These are phyloP conservation scores for Beauveria caledonica DNA, from an alignment of 2,329 filamentous ascomycete genomes.

Conservation along the genomic window DNA sequence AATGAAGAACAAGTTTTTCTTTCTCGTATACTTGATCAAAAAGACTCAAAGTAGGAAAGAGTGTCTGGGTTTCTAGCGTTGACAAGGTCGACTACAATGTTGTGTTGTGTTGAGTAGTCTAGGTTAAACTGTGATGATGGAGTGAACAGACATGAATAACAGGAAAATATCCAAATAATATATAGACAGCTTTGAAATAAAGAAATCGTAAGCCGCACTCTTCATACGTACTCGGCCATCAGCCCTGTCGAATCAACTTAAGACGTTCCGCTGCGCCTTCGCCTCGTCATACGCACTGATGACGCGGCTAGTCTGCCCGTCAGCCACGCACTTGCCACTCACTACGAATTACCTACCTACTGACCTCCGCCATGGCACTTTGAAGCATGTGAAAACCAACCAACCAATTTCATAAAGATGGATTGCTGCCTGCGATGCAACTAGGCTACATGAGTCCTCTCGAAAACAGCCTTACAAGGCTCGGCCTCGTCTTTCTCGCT, in stretches of 20 bases:
- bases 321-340: not conserved
- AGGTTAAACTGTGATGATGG: not conserved
- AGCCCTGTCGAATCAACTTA: not conserved
- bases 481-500: slow-evolving; percentile 4
- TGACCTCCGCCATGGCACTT: not conserved
- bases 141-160: not conserved
- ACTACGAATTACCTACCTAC: no score
- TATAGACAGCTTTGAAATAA: not conserved
- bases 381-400: not conserved
- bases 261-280: not conserved
- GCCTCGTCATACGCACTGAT: slow-evolving; percentile 5
- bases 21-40: not conserved
- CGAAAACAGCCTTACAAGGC: slow-evolving; percentile 6
- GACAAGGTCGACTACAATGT: not conserved
- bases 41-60: not conserved
- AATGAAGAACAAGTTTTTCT: not conserved
- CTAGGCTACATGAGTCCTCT: not conserved
- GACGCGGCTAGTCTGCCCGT: slow-evolving; percentile 1
- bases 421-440: not conserved
- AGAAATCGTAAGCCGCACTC: not conserved
- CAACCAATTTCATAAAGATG: not conserved
- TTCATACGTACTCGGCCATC: not conserved
- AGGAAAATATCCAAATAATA: not conserved
- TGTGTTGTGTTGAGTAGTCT: not conserved
- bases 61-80: not conserved